These are phyloP conservation scores for Lagenaria siceraria DNA, from an alignment of 306 rosid species.

Conservation along the genomic window DNA sequence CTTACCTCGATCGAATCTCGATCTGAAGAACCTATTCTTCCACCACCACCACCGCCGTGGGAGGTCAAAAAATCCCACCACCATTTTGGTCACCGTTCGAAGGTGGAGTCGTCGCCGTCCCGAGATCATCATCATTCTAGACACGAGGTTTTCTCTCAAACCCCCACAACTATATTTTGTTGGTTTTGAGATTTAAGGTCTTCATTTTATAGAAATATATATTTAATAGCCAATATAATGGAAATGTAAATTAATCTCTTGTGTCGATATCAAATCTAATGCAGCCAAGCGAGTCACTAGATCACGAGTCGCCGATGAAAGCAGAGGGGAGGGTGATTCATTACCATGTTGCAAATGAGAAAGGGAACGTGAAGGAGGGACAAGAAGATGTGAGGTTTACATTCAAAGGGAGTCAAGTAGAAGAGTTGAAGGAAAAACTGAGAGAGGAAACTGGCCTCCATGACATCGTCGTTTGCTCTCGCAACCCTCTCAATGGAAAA, in stretches of 20 bases:
- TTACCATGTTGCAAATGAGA: constrained; percentile 46
- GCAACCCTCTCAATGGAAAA: constrained; percentile 58
- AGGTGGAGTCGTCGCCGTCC: constrained; percentile 18
- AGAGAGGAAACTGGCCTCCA: constrained; percentile 36
- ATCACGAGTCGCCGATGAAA: constrained; percentile 19
- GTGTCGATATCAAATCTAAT: not conserved
- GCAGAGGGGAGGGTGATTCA: constrained; percentile 46
- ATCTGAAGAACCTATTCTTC: not conserved
- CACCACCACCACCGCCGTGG: not conserved
- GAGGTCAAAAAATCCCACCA: constrained; percentile 4
- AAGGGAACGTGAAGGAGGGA: constrained; percentile 30
- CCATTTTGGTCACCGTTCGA: not conserved
- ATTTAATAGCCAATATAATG: too few relatives aligned
- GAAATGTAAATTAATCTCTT: not conserved
- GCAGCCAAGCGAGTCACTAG: constrained; percentile 10
- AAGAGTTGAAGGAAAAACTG: constrained; percentile 40
- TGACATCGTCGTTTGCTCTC: constrained; percentile 52
- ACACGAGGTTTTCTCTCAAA: constrained; percentile 25
- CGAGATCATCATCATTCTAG: constrained; percentile 11
- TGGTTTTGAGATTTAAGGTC: not conserved
- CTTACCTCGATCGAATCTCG: not conserved
- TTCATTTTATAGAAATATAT: too few relatives aligned
- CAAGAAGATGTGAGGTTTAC: constrained; percentile 26
- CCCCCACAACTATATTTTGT: not conserved
- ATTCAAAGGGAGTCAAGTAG: constrained; percentile 45